phyloP scores from a whole-genome alignment of 2,329 filamentous ascomycete genomes.

The Aspergillus sp. region DNA sequence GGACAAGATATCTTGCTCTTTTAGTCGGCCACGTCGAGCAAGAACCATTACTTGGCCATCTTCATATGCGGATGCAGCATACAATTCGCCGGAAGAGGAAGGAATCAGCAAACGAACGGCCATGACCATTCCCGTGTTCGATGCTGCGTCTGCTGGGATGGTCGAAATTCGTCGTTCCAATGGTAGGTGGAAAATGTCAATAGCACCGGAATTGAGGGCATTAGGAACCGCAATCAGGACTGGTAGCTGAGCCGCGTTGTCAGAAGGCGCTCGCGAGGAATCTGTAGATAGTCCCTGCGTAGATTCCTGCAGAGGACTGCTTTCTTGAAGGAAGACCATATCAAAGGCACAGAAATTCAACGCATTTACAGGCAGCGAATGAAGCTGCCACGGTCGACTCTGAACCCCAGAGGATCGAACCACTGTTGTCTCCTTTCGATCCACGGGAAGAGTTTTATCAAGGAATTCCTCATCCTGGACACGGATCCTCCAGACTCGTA shows the following conservation, averaged over 20 bases:
- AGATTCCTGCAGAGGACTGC: conserved; percentile 15
- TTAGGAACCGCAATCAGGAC: conserved; percentile 74
- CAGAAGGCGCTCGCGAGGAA: neutral
- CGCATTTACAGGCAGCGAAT: conserved; percentile 78
- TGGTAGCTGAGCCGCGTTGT: conserved; percentile 13
- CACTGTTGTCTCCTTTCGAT: conserved; percentile 39
- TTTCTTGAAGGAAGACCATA: conserved; percentile 16
- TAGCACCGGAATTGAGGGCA: conserved; percentile 61
- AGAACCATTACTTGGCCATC: conserved; percentile 67
- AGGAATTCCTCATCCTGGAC: conserved; percentile 52
- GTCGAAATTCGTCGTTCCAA: conserved; percentile 60
- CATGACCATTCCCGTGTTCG: conserved; percentile 71
- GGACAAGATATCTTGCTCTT: conserved; percentile 23
- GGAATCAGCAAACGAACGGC: conserved; percentile 56
- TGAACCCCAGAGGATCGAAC: conserved; percentile 33
- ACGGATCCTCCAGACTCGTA: conserved; percentile 73
- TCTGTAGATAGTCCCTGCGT: neutral
- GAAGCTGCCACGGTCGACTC: conserved; percentile 66
- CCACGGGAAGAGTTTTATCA: conserved; percentile 63
- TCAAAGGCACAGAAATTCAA: conserved; percentile 78
- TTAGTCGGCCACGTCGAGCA: conserved; percentile 39
- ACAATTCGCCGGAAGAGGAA: conserved; percentile 38
- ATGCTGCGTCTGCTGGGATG: conserved; percentile 40
- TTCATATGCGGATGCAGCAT: conserved; percentile 73
- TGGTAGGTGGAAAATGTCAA: conserved; percentile 80